phyloP scores from a whole-genome alignment of 495 filamentous ascomycete species.

The Evernia prunastri region DNA sequence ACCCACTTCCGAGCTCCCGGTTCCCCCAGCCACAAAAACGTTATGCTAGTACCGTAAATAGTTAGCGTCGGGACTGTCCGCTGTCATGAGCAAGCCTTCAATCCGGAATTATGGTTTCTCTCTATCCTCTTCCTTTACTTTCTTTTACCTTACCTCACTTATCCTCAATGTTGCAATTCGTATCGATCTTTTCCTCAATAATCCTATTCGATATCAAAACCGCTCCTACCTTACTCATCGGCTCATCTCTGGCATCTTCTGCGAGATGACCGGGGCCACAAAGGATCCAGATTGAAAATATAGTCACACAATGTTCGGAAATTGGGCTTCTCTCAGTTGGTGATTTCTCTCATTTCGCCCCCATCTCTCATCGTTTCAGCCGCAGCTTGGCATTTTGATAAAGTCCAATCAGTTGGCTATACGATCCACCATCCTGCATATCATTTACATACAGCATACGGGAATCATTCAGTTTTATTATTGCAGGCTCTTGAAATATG shows the following conservation, averaged over 20 bases:
- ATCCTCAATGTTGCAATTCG: no score
- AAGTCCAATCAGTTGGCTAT: not conserved
- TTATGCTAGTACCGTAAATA: not conserved
- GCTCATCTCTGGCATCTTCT: not conserved
- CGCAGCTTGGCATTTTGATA: not conserved
- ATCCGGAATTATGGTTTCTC: not conserved
- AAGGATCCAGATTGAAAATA: not conserved
- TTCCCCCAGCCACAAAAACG: no score
- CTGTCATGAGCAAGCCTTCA: not conserved
- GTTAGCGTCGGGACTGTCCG: not conserved
- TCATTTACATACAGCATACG: not conserved
- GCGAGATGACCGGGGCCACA: not conserved
- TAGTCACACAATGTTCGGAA: conserved; percentile 20
- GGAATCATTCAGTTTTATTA: not conserved
- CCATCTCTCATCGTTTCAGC: not conserved
- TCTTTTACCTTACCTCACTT: no score
- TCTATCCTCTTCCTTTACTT: not conserved
- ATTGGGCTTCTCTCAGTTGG: conserved; percentile 17
- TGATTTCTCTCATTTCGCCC: not conserved
- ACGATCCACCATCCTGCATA: not conserved
- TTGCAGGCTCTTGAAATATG: not conserved
- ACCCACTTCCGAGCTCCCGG: no score
- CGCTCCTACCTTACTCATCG: not conserved
- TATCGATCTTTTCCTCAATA: no score
- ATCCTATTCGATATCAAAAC: no score